Conservation (phyloP, 352 stramenopile species). For the Pythium aquatile region DNA sequence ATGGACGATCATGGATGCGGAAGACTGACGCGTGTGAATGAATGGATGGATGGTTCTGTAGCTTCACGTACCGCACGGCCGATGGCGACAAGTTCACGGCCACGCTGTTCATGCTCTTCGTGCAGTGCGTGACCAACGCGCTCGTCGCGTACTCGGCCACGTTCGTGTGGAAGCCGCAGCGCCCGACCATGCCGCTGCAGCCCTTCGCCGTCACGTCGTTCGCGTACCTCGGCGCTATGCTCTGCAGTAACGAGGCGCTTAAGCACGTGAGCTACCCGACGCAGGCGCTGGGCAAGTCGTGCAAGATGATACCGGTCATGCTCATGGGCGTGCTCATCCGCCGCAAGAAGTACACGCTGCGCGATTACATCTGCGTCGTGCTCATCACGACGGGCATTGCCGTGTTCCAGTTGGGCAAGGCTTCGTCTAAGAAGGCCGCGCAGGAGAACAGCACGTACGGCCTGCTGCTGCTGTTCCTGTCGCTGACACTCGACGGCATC, state of each 20-base stretch:
- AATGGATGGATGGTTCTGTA: conserved; percentile 17
- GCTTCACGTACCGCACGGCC: conserved; percentile 84
- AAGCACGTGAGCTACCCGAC: conserved; percentile 97
- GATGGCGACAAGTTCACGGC: conserved; percentile 88
- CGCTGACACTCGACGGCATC: conserved; percentile 94
- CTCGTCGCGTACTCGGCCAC: conserved; percentile 81
- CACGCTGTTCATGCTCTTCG: conserved; percentile 92
- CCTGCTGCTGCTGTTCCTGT: conserved; percentile 87
- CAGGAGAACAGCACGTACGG: conserved; percentile 91
- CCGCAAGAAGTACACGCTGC: conserved; percentile 88
- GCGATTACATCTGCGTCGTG: conserved; percentile 89
- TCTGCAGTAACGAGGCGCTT: conserved; percentile 90
- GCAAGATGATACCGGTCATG: conserved; percentile 99
- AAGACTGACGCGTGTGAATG: conserved; percentile 3
- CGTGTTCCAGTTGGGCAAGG: conserved; percentile 88
- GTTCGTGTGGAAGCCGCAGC: conserved; percentile 80
- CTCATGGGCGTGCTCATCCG: conserved; percentile 91
- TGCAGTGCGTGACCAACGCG: conserved; percentile 91
- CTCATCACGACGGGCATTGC: conserved; percentile 91
- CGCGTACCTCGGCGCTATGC: conserved; percentile 89
- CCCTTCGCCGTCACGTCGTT: conserved; percentile 89
- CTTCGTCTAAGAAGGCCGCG: conserved; percentile 60
- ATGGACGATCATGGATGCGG: not conserved
- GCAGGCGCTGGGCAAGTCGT: conserved; percentile 97
- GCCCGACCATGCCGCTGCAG: conserved; percentile 60